These are phyloP conservation scores for Colletotrichum neosansevieriae DNA, from an alignment of 2,329 filamentous ascomycete species.

Conservation along the genomic window DNA sequence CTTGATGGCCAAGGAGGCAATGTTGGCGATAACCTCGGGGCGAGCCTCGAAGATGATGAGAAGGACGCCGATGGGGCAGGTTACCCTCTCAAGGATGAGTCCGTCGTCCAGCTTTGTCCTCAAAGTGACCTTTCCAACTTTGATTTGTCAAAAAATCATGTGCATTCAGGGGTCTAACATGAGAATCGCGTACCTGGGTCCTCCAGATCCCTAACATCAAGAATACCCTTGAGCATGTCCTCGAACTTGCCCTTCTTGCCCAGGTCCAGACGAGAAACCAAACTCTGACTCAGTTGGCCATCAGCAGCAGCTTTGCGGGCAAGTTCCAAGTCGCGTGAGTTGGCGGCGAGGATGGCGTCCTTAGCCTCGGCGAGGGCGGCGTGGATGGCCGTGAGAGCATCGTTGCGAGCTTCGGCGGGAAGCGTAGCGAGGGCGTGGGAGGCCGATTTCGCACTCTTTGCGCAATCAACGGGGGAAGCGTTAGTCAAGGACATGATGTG, in stretches of 20 bases:
- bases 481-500: slow-evolving; percentile 87
- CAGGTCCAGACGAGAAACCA: slow-evolving; percentile 90
- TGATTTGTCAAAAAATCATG: not conserved
- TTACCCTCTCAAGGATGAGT: slow-evolving; percentile 86
- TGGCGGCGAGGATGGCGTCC: slow-evolving; percentile 85
- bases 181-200: slow-evolving; percentile 78
- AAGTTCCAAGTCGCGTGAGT: slow-evolving; percentile 82
- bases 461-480: slow-evolving; percentile 82
- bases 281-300: slow-evolving; percentile 82
- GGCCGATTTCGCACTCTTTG: slow-evolving; percentile 81
- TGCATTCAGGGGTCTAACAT: not conserved
- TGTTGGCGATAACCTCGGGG: slow-evolving; percentile 98
- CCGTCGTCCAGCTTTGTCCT: slow-evolving; percentile 89
- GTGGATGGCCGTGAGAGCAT: slow-evolving; percentile 86
- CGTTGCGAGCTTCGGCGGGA: slow-evolving; percentile 80
- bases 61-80: slow-evolving; percentile 96
- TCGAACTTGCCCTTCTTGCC: slow-evolving; percentile 92
- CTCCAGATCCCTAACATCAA: slow-evolving; percentile 85
- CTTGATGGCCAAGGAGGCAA: slow-evolving; percentile 94
- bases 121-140: slow-evolving; percentile 86
- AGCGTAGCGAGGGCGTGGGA: slow-evolving; percentile 88
- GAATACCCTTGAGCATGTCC: slow-evolving; percentile 95
- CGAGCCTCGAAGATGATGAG: slow-evolving; percentile 98
- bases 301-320: slow-evolving; percentile 80
- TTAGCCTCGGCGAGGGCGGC: slow-evolving; percentile 77